Conservation (phyloP, 2,329 filamentous ascomycete species). For the Pyrenochaeta sp. region DNA sequence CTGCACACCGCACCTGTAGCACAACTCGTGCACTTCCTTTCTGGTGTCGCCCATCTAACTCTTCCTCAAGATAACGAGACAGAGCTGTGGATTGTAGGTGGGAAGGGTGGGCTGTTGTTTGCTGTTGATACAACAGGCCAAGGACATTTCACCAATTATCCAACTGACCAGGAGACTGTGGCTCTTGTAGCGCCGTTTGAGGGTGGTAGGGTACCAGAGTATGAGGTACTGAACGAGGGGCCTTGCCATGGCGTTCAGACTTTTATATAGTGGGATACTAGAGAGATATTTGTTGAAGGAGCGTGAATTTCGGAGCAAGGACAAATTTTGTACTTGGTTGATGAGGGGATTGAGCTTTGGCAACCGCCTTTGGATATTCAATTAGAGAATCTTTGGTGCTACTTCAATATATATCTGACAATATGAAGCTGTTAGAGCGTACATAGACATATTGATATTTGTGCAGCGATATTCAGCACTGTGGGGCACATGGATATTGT, state of each 20-base stretch:
- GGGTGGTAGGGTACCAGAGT: conserved; percentile 27
- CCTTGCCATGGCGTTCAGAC: conserved; percentile 15
- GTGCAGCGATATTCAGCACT: no score
- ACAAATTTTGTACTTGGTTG: no score
- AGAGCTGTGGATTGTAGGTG: conserved; percentile 45
- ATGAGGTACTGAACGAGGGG: conserved; percentile 27
- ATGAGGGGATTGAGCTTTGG: no score
- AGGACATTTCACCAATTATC: conserved; percentile 45
- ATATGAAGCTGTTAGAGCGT: no score
- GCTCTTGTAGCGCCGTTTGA: conserved; percentile 38
- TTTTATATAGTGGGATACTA: conserved; percentile 5
- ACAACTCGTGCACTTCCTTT: conserved; percentile 46
- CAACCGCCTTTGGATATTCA: no score
- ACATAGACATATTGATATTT: no score
- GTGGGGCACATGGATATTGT: no score
- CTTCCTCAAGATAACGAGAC: conserved; percentile 31
- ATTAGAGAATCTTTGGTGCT: no score
- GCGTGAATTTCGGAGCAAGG: no score
- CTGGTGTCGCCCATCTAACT: conserved; percentile 44
- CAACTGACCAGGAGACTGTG: conserved; percentile 41
- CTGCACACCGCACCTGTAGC: conserved; percentile 43
- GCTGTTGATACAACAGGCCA: conserved; percentile 41
- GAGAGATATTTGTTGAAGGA: no score
- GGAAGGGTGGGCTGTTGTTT: conserved; percentile 40
- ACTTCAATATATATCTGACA: no score